A percentile compares a stretch with the other conserved stretches of the same genome.
Conservation (phyloP, 768 basidiomycete species). For the Cystobasidium tubakii region DNA sequence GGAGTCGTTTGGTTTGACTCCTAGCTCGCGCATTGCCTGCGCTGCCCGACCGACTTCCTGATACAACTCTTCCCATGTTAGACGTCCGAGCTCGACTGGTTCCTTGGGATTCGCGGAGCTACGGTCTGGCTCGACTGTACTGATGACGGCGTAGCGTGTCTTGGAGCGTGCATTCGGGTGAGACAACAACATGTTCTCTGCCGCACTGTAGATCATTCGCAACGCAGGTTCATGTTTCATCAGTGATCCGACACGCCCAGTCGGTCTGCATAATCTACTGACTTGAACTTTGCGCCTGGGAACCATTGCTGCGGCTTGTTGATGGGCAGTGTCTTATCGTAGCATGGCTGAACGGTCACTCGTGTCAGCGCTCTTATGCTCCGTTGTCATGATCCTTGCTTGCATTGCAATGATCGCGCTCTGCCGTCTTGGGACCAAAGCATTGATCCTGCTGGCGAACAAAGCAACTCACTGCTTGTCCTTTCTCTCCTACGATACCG, state of each 20-base stretch:
- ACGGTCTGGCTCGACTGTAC: constrained; percentile 12
- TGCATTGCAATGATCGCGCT: no score
- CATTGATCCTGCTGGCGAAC: no score
- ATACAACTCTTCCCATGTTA: constrained; percentile 23
- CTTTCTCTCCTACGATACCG: constrained; percentile 16
- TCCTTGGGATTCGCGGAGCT: background rate
- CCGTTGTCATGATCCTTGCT: background rate
- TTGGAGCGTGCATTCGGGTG: constrained; percentile 20
- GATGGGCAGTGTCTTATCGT: constrained; percentile 10
- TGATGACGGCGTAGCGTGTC: constrained; percentile 2
- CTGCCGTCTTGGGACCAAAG: no score
- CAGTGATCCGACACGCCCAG: no score
- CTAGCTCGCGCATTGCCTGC: background rate
- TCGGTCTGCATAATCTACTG: no score
- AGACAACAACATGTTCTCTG: constrained; percentile 6
- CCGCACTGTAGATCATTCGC: background rate
- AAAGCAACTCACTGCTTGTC: constrained; percentile 10
- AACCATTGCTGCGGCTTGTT: constrained; percentile 23
- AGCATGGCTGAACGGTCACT: background rate
- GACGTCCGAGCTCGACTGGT: constrained; percentile 7
- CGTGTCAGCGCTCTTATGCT: background rate
- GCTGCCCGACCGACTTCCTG: constrained; percentile 18
- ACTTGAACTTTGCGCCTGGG: constrained; percentile 23
- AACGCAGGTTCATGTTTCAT: background rate
- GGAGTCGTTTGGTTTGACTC: constrained; percentile 19